Evolutionary conservation across 768 basidiomycete species (phyloP).

Genomic region (Russula sp.): DNA sequence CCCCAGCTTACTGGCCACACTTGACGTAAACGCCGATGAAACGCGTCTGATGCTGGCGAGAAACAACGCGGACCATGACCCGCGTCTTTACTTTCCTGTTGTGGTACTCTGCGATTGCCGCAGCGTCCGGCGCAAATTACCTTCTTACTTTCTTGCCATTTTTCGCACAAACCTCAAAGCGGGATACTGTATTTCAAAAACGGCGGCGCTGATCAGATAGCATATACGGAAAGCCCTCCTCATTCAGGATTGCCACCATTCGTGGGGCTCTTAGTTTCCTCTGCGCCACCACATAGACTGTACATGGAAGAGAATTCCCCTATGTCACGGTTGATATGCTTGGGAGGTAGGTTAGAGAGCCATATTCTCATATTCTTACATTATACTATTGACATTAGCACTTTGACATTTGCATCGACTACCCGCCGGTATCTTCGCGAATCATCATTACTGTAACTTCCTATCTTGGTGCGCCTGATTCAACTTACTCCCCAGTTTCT

Average conservation of each 20-base stretch:
- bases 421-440: neutral
- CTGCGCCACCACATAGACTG: neutral
- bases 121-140: neutral
- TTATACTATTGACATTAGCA: neutral
- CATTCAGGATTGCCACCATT: neutral
- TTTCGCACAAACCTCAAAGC: neutral
- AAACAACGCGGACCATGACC: neutral
- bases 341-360: neutral
- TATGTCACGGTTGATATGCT: neutral
- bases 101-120: neutral
- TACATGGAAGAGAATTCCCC: neutral
- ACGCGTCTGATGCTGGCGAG: neutral
- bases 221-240: neutral
- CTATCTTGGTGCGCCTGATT: neutral
- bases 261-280: neutral
- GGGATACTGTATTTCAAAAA: neutral
- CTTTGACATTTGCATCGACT: neutral
- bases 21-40: neutral
- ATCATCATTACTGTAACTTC: neutral
- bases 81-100: no score
- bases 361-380: no score
- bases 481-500: neutral
- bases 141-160: neutral
- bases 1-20: neutral
- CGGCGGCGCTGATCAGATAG: neutral